phyloP scores from a whole-genome alignment of 257 asterid species.

The Perilla frutescens region DNA sequence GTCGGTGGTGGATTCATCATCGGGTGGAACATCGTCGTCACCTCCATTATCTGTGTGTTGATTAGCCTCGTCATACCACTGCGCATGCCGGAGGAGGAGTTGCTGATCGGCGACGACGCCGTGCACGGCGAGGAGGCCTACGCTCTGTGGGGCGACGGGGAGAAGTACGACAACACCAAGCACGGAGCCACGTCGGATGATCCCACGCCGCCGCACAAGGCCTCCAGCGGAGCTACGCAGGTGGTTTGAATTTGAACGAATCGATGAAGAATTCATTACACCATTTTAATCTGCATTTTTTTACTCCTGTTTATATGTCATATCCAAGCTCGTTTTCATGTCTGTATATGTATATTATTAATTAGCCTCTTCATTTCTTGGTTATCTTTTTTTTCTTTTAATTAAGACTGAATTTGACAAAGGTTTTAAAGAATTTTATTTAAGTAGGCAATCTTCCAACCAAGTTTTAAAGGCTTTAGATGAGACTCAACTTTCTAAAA shows the following conservation, averaged over 20 bases:
- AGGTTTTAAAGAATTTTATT: not conserved
- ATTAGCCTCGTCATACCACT: constrained; percentile 53
- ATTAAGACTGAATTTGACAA: not conserved
- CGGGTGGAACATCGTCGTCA: constrained; percentile 67
- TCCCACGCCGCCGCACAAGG: constrained; percentile 26
- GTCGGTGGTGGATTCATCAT: constrained; percentile 65
- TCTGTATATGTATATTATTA: not conserved
- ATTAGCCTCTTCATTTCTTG: not conserved
- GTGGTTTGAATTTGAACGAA: constrained; percentile 31
- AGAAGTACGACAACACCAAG: constrained; percentile 58
- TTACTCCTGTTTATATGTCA: too few species aligned
- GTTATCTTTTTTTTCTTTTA: too few species aligned
- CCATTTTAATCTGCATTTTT: not conserved
- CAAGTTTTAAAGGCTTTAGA: too few species aligned
- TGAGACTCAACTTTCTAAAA: too few species aligned
- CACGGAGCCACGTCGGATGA: constrained; percentile 51
- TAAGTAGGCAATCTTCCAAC: too few species aligned
- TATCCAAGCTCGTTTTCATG: not conserved
- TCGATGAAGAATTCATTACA: too few species aligned
- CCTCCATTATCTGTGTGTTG: constrained; percentile 55
- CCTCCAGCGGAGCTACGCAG: constrained; percentile 54
- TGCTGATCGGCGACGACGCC: constrained; percentile 68
- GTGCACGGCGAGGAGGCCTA: constrained; percentile 83
- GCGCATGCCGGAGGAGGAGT: constrained; percentile 67
- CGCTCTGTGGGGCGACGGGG: constrained; percentile 78